phyloP scores from a whole-genome alignment of 1,284 basidiomycete genomes.

The Trichosporon ovoides region DNA sequence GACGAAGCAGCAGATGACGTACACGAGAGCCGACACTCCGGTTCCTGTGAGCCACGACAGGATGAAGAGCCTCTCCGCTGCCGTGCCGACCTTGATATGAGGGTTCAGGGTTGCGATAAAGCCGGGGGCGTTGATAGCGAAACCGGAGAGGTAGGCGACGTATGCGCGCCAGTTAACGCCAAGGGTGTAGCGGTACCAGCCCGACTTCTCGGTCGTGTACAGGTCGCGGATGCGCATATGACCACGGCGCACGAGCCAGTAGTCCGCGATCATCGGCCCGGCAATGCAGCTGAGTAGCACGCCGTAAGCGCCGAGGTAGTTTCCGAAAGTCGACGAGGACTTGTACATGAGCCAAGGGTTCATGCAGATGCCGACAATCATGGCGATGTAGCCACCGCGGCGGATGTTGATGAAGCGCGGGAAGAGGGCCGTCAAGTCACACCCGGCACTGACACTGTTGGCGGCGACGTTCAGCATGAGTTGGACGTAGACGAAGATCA shows the following conservation, averaged over 20 bases:
- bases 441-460: slow-evolving; percentile 77
- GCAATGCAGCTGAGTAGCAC: slow-evolving; percentile 64
- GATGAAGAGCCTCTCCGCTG: slow-evolving; percentile 57
- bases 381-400: slow-evolving; percentile 74
- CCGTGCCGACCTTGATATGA: slow-evolving; percentile 58
- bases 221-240: slow-evolving; percentile 67
- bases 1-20: slow-evolving; percentile 57
- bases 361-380: slow-evolving; percentile 67
- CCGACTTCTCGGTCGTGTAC: slow-evolving; percentile 57
- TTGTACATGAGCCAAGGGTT: slow-evolving; percentile 67
- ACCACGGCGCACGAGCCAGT: slow-evolving; percentile 69
- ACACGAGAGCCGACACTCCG: slow-evolving; percentile 61
- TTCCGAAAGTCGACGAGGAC: slow-evolving; percentile 68
- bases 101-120: slow-evolving; percentile 48
- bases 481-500: slow-evolving; percentile 44
- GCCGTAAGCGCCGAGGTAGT: slow-evolving; percentile 72
- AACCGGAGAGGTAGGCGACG: slow-evolving; percentile 55
- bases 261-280: slow-evolving; percentile 81
- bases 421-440: slow-evolving; percentile 72
- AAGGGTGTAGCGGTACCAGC: slow-evolving; percentile 70
- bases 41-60: slow-evolving; percentile 72
- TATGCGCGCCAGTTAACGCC: slow-evolving; percentile 66
- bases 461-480: slow-evolving; percentile 64
- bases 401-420: slow-evolving; percentile 81
- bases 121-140: slow-evolving; percentile 73